Conservation (phyloP, 495 filamentous ascomycete genomes). For the Penicillium mononematosum region DNA sequence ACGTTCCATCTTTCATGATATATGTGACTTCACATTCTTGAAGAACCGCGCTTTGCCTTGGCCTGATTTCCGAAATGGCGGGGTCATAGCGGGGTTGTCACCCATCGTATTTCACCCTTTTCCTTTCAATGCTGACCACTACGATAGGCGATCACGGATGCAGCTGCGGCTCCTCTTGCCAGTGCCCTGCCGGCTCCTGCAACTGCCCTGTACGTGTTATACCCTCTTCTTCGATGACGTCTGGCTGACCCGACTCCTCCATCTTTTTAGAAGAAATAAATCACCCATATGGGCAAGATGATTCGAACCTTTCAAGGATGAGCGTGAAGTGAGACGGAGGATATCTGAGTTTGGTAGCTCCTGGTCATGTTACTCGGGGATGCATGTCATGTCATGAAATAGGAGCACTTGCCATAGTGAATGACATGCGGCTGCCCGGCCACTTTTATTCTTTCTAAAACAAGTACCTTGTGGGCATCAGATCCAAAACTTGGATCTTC, state of each 20-base stretch:
- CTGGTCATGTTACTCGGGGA: background rate
- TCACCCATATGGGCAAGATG: constrained; percentile 5
- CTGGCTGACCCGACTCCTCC: constrained; percentile 16
- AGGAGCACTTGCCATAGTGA: constrained; percentile 9
- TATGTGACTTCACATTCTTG: background rate
- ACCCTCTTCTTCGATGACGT: background rate
- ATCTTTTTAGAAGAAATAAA: constrained; percentile 31
- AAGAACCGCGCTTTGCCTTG: background rate
- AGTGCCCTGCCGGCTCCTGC: constrained; percentile 47
- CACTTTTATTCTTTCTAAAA: constrained; percentile 25
- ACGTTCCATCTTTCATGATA: background rate
- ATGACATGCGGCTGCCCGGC: constrained; percentile 11
- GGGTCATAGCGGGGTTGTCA: constrained; percentile 30
- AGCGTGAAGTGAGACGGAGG: constrained; percentile 2
- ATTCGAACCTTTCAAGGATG: background rate
- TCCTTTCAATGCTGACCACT: constrained; percentile 22
- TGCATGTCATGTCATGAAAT: constrained; percentile 6
- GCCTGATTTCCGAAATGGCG: constrained; percentile 13
- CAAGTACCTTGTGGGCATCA: constrained; percentile 32
- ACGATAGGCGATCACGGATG: constrained; percentile 42
- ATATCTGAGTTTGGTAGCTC: background rate
- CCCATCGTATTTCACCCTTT: constrained; percentile 12
- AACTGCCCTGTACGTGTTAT: constrained; percentile 43
- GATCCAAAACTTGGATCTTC: constrained; percentile 19
- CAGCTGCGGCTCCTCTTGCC: constrained; percentile 47